phyloP scores from a whole-genome alignment of 2,329 filamentous ascomycete species.

The Neophaeococcomyces mojaviensis region DNA sequence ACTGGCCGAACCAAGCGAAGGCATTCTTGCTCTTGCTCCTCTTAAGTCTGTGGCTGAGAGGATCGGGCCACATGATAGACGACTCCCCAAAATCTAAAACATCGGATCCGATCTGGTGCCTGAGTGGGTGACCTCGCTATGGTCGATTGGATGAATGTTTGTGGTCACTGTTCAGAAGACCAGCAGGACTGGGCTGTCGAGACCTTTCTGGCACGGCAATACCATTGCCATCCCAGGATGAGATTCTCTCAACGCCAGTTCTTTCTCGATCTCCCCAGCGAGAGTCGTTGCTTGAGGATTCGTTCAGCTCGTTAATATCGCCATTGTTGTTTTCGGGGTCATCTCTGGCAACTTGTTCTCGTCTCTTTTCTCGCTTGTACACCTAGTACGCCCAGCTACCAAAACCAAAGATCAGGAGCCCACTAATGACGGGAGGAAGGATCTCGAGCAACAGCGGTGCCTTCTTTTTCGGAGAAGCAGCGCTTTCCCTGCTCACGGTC shows the following conservation, averaged over 20 bases:
- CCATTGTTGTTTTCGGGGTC: not conserved
- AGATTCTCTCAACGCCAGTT: not conserved
- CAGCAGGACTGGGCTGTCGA: not conserved
- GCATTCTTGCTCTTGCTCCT: not conserved
- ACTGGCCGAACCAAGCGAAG: not conserved
- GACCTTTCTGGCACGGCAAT: not conserved
- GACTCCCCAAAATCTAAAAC: not conserved
- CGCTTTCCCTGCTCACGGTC: not conserved
- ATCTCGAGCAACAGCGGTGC: not conserved
- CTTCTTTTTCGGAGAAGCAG: not conserved
- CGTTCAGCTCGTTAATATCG: not conserved
- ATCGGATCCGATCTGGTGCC: not conserved
- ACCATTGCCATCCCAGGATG: not conserved
- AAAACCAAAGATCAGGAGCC: not conserved
- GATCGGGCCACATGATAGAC: not conserved
- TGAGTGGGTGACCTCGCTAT: not conserved
- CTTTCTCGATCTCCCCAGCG: not conserved
- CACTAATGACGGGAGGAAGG: not conserved
- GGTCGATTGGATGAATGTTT: not conserved
- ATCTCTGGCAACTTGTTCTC: not conserved
- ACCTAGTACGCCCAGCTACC: slow-evolving; percentile 3
- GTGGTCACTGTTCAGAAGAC: not conserved
- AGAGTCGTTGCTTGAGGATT: not conserved
- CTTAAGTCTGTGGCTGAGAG: not conserved
- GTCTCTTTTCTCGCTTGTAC: slow-evolving; percentile 1